Percentiles rank a stretch among this genome's conserved stretches.
Conservation (phyloP, 2,329 filamentous ascomycete genomes). For the Penicillium fuscoglaucum region DNA sequence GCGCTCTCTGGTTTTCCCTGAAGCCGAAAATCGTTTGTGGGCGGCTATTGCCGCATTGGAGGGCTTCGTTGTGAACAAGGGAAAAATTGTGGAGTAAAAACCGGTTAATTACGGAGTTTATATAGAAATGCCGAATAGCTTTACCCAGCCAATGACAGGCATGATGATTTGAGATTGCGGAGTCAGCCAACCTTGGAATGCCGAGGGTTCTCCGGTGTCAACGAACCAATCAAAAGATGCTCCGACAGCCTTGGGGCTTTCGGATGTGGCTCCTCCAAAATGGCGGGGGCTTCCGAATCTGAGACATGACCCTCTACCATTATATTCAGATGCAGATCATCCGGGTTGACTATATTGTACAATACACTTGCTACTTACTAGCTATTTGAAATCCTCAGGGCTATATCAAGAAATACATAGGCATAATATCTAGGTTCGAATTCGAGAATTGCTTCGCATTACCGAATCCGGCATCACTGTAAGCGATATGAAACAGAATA, state of each 20-base stretch:
- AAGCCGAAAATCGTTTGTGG: conserved; percentile 94
- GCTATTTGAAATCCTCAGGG: not conserved
- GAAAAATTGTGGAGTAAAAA: conserved; percentile 58
- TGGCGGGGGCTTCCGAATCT: not conserved
- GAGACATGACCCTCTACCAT: not conserved
- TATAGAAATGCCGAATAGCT: not conserved
- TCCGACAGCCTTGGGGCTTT: conserved; percentile 18
- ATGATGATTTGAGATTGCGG: conserved; percentile 16
- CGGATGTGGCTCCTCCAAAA: not conserved
- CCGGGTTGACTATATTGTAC: not conserved
- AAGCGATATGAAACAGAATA: not conserved
- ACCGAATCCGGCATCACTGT: not conserved
- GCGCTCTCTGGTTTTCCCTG: conserved; percentile 83
- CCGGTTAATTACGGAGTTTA: conserved; percentile 1
- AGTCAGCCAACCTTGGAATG: not conserved
- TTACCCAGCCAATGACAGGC: conserved; percentile 12
- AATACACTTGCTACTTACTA: not conserved
- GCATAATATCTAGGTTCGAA: not conserved
- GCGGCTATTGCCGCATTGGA: conserved; percentile 83
- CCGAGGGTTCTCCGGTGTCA: not conserved
- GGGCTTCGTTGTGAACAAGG: conserved; percentile 91
- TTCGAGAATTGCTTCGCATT: no score
- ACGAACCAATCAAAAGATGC: conserved; percentile 9
- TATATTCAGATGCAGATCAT: not conserved
- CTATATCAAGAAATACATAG: not conserved